Evolutionary conservation across 2,329 filamentous ascomycete genomes (phyloP), one percentile per base, ranked within the genome.

Genomic region (Pseudocercospora fijiensis): DNA sequence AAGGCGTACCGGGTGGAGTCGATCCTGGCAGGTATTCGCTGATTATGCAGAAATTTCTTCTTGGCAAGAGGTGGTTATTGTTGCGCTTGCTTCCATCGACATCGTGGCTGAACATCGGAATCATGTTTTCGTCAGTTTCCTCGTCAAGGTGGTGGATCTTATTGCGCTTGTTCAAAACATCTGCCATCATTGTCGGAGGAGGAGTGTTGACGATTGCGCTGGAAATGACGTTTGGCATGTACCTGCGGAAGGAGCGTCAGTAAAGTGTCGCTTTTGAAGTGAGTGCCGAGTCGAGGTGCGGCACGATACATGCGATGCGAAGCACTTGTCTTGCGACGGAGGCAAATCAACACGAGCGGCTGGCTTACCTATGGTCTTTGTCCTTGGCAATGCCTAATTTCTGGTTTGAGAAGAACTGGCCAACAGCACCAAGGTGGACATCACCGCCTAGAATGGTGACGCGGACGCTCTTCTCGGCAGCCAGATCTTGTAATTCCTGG

Each of bases 1-100:
- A 84, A 2, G 91, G 91, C 1, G 89, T 88, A 2, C 84, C 82
- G 0, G 87, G 86, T 11, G 92, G 92, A 0, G 91, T 96, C 33
- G 80, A 81, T 2, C 91, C 91, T 1, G 93, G 92, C 9, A 86
- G 82, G 78, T 96, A 98, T 74, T 90, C 85, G 59, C 90, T 86
- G 71, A 99, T 96, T 2, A 92, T 91, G 76, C 94, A 98, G 91
- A 94, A 99, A 76, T 99, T 99, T 30, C 95, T 86, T 64, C 95
- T 89, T 20, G 93, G 93, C 9, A 98, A 82, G 1, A 99, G 82
- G 65, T 89, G 88, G 73, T 92, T 96, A 76, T 99, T 99, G 78
- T 96, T 98, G 66, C 95, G 86, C 20, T 88, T 84, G 76, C 92
- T 96, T 45, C 91, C 91, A 72, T 97, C 92, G 1, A 97, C 91